Base-by-base conservation (phyloP, 495 filamentous ascomycete genomes). In the Aspergillus heteromorphus region DNA sequence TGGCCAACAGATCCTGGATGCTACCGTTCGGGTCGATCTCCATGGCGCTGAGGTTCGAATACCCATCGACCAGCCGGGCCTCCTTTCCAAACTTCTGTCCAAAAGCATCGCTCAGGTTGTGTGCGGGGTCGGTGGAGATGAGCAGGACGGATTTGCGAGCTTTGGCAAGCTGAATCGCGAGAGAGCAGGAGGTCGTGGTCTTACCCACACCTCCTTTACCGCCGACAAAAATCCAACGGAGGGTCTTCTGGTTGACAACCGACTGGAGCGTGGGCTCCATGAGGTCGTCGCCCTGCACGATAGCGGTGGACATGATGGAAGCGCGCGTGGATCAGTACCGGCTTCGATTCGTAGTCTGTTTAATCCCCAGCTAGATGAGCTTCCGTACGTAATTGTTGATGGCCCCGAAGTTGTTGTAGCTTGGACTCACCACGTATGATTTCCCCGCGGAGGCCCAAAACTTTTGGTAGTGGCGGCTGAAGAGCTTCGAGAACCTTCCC, bases 141-240 rank as follows among this genome's bases (percentile, higher is more conserved):
- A 99, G 85, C 40, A 99, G 80, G 42, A 99, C 95, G 42, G 89
- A 95, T 69, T 91, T 89, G 74, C 95, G 91, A 53, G 89, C 90
- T 74, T 89, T 92, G 64, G 93, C 89, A n/a, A 99, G 86, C 70
- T 99, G 93, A 65, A 97, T 97, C 49, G 93, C 93, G 45, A 99
- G 86, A 38, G 91, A 95, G 75, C 95, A 99, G 2, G 92, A 97
- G 0, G 95, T 97, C 14, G 95, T 99, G 11, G 93, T 99, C 79
- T 99, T 99, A 65, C 93, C 93, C n/a, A 99, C 93, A 64, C 93
- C 93, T 60, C 93, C 93, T 79, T 99, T 99, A 51, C 93, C 93
- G 63, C 93, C 93, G 45, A 97, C 95, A 65, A 99, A 99, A 70
- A 99, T 95, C 95, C 95, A 99, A 58, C 93, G 91, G 47, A 99